phyloP scores from a whole-genome alignment of 2,329 filamentous ascomycete species.

The Fonsecaea nubica region DNA sequence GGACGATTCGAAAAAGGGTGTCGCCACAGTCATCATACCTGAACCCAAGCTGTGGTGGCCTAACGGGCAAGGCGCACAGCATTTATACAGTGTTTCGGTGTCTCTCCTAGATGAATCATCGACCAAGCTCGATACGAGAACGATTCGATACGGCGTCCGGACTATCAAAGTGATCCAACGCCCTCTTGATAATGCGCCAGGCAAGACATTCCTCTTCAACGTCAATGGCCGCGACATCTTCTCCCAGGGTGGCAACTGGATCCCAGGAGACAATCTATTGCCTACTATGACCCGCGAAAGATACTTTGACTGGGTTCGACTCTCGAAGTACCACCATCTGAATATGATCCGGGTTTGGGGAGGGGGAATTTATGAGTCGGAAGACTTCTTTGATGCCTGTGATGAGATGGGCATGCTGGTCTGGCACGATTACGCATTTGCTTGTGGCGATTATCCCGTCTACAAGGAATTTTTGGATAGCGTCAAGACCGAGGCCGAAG shows the following conservation, averaged over 20 bases:
- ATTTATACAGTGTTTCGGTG: constrained; percentile 62
- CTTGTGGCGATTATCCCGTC: constrained; percentile 75
- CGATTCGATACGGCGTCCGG: constrained; percentile 63
- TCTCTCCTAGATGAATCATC: constrained; percentile 43
- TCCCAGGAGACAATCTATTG: constrained; percentile 67
- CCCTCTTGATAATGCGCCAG: constrained; percentile 53
- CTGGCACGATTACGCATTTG: constrained; percentile 91
- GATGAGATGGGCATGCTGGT: constrained; percentile 79
- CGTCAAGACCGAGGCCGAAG: constrained; percentile 69
- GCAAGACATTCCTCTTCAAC: constrained; percentile 69
- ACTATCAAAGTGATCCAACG: constrained; percentile 53
- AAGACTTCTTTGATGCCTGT: constrained; percentile 75
- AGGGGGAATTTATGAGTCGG: constrained; percentile 78
- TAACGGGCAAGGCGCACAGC: constrained; percentile 63
- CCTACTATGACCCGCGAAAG: constrained; percentile 59
- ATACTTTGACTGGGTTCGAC: constrained; percentile 66
- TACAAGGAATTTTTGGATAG: constrained; percentile 67
- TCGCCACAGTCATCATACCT: constrained; percentile 11
- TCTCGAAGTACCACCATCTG: constrained; percentile 66
- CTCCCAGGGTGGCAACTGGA: constrained; percentile 70
- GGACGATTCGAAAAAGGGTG: constrained; percentile 7
- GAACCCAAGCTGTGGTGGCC: constrained; percentile 65
- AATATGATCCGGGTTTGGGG: constrained; percentile 72
- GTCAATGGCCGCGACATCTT: constrained; percentile 72
- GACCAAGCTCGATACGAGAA: constrained; percentile 45